phyloP scores from a whole-genome alignment of 2,329 filamentous ascomycete species.

The Aspergillus fumigatiaffinis region DNA sequence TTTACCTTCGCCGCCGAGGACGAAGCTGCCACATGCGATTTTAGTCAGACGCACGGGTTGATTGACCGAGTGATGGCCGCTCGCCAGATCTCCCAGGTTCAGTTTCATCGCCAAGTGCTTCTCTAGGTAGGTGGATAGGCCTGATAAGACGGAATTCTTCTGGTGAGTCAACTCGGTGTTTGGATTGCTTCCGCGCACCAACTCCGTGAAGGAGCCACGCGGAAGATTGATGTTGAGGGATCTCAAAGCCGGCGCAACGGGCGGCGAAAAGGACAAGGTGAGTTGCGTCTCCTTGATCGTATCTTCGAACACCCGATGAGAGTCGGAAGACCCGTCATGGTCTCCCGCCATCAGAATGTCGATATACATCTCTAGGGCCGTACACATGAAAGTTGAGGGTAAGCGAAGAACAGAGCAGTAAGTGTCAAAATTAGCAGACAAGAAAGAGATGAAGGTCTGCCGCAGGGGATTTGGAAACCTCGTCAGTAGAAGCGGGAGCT shows the following conservation, averaged over 20 bases:
- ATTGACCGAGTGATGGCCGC: constrained; percentile 4
- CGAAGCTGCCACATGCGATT: constrained; percentile 37
- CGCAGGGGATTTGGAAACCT: constrained; percentile 49
- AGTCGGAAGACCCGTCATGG: not conserved
- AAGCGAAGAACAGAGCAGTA: constrained; percentile 45
- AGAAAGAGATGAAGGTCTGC: constrained; percentile 47
- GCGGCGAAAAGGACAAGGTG: constrained; percentile 34
- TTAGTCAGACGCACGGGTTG: constrained; percentile 34
- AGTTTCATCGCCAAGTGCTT: constrained; percentile 39
- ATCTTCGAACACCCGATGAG: constrained; percentile 22
- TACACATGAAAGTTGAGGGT: constrained; percentile 43
- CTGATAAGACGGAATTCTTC: constrained; percentile 19
- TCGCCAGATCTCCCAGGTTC: constrained; percentile 23
- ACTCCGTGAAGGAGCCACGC: constrained; percentile 21
- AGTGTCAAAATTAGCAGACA: constrained; percentile 49
- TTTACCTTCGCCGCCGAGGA: constrained; percentile 35
- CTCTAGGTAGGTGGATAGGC: constrained; percentile 34
- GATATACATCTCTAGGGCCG: constrained; percentile 40
- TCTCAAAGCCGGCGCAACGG: constrained; percentile 32
- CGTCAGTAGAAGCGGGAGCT: constrained; percentile 49
- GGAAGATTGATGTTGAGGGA: constrained; percentile 34
- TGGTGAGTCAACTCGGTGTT: constrained; percentile 5
- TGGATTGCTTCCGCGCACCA: constrained; percentile 12
- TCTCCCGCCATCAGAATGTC: constrained; percentile 7
- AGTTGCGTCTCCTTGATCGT: constrained; percentile 38